A percentile compares a stretch with the other conserved stretches of the same genome.
phyloP scores from a whole-genome alignment of 1,284 basidiomycete species.

The Pseudozyma pruni region DNA sequence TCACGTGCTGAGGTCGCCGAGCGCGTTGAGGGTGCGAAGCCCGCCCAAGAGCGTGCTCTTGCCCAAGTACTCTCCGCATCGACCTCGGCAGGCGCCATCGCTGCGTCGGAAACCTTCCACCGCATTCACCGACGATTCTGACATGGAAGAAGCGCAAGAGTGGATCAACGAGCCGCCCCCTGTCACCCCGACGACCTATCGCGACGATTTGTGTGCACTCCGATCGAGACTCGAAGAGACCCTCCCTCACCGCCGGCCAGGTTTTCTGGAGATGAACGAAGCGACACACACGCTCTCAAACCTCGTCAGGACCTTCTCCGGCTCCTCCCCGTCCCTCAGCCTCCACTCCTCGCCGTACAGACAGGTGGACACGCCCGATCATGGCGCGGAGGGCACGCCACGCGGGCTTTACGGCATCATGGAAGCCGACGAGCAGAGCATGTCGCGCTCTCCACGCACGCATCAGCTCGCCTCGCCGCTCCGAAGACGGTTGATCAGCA shows the following conservation, averaged over 20 bases:
- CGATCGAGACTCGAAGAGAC: conserved; percentile 11
- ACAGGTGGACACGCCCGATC: conserved; percentile 3
- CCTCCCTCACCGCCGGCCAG: conserved; percentile 13
- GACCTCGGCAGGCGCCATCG: background rate
- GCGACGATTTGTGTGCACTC: conserved; percentile 1
- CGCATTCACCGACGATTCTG: conserved; percentile 16
- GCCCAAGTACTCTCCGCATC: conserved; percentile 22
- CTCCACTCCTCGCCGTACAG: conserved; percentile 22
- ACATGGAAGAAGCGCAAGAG: conserved; percentile 17
- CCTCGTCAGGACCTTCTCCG: conserved; percentile 25
- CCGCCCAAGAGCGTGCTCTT: conserved; percentile 15
- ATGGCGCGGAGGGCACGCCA: background rate
- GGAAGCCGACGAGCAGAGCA: conserved; percentile 14
- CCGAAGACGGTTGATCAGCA: conserved; percentile 17
- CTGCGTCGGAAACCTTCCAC: conserved; percentile 10
- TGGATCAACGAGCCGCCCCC: conserved; percentile 26
- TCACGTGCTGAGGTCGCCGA: conserved; percentile 4
- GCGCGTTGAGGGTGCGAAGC: conserved; percentile 14
- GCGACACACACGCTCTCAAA: conserved; percentile 29
- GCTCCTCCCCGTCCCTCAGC: conserved; percentile 21
- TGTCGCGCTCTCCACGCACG: background rate
- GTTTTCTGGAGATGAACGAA: conserved; percentile 41
- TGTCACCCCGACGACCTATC: background rate
- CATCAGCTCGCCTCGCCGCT: background rate
- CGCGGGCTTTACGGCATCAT: conserved; percentile 27